A percentile compares a stretch with the other conserved stretches of the same genome.
Evolutionary conservation across 1,139 yeast genomes (phyloP).

Genomic region (Oligophagozyma castellii): DNA sequence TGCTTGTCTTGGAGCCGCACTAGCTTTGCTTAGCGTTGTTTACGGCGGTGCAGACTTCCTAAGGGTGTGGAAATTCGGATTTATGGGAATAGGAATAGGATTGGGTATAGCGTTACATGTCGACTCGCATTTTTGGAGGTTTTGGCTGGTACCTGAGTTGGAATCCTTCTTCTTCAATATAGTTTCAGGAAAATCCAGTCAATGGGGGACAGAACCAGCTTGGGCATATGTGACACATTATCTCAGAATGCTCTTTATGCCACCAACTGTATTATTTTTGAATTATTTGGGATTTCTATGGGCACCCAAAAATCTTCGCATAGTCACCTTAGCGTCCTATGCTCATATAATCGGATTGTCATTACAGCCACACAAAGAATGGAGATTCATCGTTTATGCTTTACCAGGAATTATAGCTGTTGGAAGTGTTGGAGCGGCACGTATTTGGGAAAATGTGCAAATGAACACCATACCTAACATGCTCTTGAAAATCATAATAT

Average conservation of each 20-base stretch:
- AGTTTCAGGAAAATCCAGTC: slow-evolving; percentile 50
- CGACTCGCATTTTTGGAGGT: slow-evolving; percentile 71
- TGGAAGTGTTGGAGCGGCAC: slow-evolving; percentile 53
- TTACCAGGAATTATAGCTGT: slow-evolving; percentile 53
- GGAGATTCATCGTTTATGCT: slow-evolving; percentile 75
- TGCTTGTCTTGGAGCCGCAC: slow-evolving; percentile 41
- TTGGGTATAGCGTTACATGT: slow-evolving; percentile 33
- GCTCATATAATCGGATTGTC: slow-evolving; percentile 52
- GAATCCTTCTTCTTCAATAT: slow-evolving; percentile 63
- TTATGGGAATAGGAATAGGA: slow-evolving; percentile 47
- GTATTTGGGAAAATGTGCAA: slow-evolving; percentile 27
- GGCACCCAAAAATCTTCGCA: slow-evolving; percentile 27
- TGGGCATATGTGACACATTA: slow-evolving; percentile 50
- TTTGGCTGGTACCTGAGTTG: slow-evolving; percentile 50
- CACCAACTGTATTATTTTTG: slow-evolving; percentile 46
- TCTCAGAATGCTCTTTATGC: slow-evolving; percentile 39
- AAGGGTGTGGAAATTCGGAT: slow-evolving; percentile 29
- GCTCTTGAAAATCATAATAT: slow-evolving; percentile 22
- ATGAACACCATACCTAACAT: slow-evolving; percentile 24
- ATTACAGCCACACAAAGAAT: slow-evolving; percentile 82
- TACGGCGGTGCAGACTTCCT: slow-evolving; percentile 34
- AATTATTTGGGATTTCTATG: slow-evolving; percentile 24
- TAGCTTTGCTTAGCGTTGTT: slow-evolving; percentile 29
- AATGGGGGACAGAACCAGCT: slow-evolving; percentile 82
- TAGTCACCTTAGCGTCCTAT: slow-evolving; percentile 34